Conservation (phyloP, 352 stramenopile species). For the Globisporangium camurandrum region DNA sequence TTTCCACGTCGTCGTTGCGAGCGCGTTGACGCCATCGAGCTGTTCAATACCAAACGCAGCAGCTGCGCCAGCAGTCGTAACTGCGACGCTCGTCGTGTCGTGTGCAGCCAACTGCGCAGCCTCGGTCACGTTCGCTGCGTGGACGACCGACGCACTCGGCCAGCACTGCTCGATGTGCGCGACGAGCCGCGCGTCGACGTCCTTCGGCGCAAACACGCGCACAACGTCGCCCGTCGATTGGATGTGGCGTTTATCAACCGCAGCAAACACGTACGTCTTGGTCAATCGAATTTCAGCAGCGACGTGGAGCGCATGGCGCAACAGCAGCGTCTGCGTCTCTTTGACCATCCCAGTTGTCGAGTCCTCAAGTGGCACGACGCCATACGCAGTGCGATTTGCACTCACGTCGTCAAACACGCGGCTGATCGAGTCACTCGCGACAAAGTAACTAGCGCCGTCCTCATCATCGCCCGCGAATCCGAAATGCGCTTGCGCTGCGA, state of each 20-base stretch:
- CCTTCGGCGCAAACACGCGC: conserved; percentile 47
- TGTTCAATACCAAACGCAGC: conserved; percentile 29
- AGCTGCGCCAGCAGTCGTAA: conserved; percentile 46
- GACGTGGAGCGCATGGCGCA: conserved; percentile 70
- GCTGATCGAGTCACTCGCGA: conserved; percentile 50
- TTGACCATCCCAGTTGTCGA: conserved; percentile 82
- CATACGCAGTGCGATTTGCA: conserved; percentile 75
- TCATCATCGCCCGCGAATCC: conserved; percentile 39
- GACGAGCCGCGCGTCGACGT: conserved; percentile 44
- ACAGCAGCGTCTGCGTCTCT: conserved; percentile 70
- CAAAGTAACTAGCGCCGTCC: conserved; percentile 39
- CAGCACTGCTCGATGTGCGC: conserved; percentile 63
- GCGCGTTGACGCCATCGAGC: conserved; percentile 40
- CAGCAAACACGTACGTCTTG: conserved; percentile 65
- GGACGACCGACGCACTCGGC: conserved; percentile 61
- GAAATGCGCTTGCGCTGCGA: conserved; percentile 63
- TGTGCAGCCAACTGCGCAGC: conserved; percentile 32
- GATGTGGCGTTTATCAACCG: conserved; percentile 32
- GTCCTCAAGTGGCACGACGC: conserved; percentile 83
- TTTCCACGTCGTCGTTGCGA: conserved; percentile 40
- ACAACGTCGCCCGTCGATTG: conserved; percentile 40
- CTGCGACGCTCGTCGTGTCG: conserved; percentile 35
- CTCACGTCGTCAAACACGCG: conserved; percentile 76
- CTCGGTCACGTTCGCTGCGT: conserved; percentile 55
- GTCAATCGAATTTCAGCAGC: conserved; percentile 65